A percentile compares a stretch with the other conserved stretches of the same genome.
These are phyloP conservation scores for Caryopteris hybrid DNA, from an alignment of 305 asterid genomes.

Conservation along the genomic window DNA sequence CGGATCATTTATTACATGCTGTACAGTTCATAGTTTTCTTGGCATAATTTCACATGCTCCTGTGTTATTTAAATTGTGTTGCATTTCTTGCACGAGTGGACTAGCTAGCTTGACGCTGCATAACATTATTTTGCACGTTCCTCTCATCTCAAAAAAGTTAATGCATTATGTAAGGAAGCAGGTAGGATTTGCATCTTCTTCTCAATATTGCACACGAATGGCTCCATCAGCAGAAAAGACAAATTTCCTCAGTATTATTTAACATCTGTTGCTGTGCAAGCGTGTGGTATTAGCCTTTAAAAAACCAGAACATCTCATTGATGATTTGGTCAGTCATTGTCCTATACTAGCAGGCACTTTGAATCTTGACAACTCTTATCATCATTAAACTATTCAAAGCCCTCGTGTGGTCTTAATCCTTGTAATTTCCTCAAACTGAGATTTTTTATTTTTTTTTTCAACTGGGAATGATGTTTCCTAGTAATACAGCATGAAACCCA, in stretches of 20 bases:
- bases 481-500: background rate
- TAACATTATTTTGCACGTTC: background rate
- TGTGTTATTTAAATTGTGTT: background rate
- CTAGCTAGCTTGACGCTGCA: background rate
- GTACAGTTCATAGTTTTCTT: background rate
- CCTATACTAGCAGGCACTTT: constrained; percentile 8
- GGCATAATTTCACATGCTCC: constrained; percentile 9
- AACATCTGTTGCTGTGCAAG: background rate
- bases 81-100: too few relatives aligned
- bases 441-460: background rate
- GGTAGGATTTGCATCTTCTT: constrained; percentile 12
- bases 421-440: background rate
- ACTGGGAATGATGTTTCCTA: background rate
- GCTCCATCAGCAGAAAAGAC: constrained; percentile 15
- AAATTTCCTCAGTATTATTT: background rate
- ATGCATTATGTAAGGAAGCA: background rate
- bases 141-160: too few relatives aligned
- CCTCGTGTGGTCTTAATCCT: constrained; percentile 16
- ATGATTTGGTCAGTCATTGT: constrained; percentile 9
- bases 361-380: constrained; percentile 17
- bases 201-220: constrained; percentile 24
- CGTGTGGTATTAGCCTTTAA: background rate
- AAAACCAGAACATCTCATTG: background rate
- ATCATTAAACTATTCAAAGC: background rate
- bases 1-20: too few relatives aligned